Evolutionary conservation across 345 rosid genomes (phyloP), one percentile per base, ranked within the genome.

Genomic region (Eucalyptus viminalis): DNA sequence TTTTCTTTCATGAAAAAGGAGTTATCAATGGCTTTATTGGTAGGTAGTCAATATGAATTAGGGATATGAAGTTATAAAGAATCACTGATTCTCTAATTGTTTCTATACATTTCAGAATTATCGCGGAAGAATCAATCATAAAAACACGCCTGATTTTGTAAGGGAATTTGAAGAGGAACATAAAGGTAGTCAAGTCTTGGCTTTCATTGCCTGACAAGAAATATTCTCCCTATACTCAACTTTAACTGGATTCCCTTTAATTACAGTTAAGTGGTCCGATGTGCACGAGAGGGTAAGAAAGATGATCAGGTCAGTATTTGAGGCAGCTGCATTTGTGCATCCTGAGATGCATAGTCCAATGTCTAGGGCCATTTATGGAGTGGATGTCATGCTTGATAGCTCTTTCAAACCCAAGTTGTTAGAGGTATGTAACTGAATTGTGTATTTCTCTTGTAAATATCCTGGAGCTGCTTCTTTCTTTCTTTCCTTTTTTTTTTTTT

Each of bases 341-440:
- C 99, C 98, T 5, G 96, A 96, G 95, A 98, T 97, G 99, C 97
- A 96, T 6, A 93, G 94, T 88, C 93, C 95, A 17, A 95, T 91
- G 88, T 96, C 97, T 50, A 93, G 99, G 92, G 95, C 99, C 89
- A 95, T 97, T 58, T 97, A 97, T 47, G 99, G 99, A 24, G 95
- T 97, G 89, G 99, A 97, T 92, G 93, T 97, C 90, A 97, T 97
- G 98, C 96, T 98, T 22, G 97, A 95, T 92, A 89, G 93, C 90
- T 94, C 93, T 37, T 98, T 95, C 87, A 93, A 93, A 89, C 98
- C 99, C 29, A 98, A 97, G 92, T 90, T 97, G 80, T 92, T 98
- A 91, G 99, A 98, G 99, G 99, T 97, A 89, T 44, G 96, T 91
- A 80, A 34, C 91, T 90, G 29, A 80, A 89, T 89, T 80, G 29